Conservation (phyloP, 768 basidiomycete species). For the Boletus vermiculosoides region DNA sequence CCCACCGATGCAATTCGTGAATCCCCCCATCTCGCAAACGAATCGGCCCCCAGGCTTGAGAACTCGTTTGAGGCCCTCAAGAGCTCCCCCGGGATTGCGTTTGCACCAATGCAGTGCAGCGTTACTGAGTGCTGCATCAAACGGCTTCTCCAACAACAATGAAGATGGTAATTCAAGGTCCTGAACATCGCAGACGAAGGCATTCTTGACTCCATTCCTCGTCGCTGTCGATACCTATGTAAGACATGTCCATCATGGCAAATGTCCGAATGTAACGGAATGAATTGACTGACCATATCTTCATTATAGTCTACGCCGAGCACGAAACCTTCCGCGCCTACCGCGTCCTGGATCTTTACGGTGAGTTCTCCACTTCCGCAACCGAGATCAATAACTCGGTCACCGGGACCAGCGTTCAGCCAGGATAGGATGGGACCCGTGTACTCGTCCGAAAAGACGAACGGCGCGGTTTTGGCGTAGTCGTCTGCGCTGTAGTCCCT, state of each 20-base stretch:
- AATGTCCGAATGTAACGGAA: not conserved
- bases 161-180: slow-evolving; percentile 36
- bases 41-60: slow-evolving; percentile 72
- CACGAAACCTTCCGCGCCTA: slow-evolving; percentile 52
- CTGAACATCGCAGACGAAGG: slow-evolving; percentile 57
- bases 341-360: slow-evolving; percentile 49
- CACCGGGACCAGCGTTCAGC: slow-evolving; percentile 61
- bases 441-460: slow-evolving; percentile 58
- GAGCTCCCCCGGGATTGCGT: slow-evolving; percentile 61
- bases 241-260: not conserved
- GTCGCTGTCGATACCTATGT: slow-evolving; percentile 54
- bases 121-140: slow-evolving; percentile 79
- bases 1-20: slow-evolving; percentile 67
- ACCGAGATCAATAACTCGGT: slow-evolving; percentile 73
- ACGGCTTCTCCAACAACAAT: slow-evolving; percentile 37
- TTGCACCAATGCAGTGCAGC: slow-evolving; percentile 89
- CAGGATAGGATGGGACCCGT: slow-evolving; percentile 56
- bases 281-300: slow-evolving; percentile 57
- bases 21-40: slow-evolving; percentile 76
- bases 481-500: slow-evolving; percentile 55
- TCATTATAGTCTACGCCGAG: slow-evolving; percentile 70
- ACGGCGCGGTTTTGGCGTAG: slow-evolving; percentile 65
- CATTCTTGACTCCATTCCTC: slow-evolving; percentile 43
- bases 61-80: slow-evolving; percentile 55
- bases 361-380: slow-evolving; percentile 85